A percentile compares a stretch with the other conserved stretches of the same genome.
Evolutionary conservation across 2,329 filamentous ascomycete species (phyloP).

Genomic region (Hymenoscyphus repandus): DNA sequence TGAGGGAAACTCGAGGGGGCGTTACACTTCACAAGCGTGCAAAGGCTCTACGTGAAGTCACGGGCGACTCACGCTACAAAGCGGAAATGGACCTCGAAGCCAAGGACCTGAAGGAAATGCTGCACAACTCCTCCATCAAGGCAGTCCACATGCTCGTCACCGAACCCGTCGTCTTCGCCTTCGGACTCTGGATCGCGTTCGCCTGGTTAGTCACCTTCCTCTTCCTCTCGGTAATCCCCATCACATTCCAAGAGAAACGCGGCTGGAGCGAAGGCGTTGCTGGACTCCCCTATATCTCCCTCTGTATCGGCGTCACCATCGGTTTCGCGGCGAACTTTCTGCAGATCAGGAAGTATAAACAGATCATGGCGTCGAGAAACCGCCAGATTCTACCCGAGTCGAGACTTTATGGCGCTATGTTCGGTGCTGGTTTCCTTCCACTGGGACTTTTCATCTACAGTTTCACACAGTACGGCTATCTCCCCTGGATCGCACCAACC

Average conservation of each 20-base stretch:
- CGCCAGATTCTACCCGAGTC: conserved; percentile 54
- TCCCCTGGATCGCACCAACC: conserved; percentile 59
- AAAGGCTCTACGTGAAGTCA: conserved; percentile 53
- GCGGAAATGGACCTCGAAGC: conserved; percentile 47
- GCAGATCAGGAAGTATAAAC: conserved; percentile 39
- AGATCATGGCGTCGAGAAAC: conserved; percentile 17
- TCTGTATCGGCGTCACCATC: conserved; percentile 35
- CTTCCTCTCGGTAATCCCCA: conserved; percentile 72
- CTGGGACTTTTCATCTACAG: conserved; percentile 67
- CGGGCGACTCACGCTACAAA: conserved; percentile 53
- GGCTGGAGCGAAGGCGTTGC: conserved; percentile 54
- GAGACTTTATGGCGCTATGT: conserved; percentile 74
- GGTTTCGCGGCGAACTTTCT: conserved; percentile 42
- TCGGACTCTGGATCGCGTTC: conserved; percentile 84
- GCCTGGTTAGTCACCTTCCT: conserved; percentile 84
- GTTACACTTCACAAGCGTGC: conserved; percentile 76
- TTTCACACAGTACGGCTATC: conserved; percentile 51
- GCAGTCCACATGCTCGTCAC: conserved; percentile 69
- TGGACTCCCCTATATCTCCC: conserved; percentile 55
- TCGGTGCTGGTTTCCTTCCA: conserved; percentile 68
- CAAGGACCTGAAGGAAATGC: conserved; percentile 55
- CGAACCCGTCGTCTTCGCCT: conserved; percentile 75
- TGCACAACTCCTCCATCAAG: conserved; percentile 65
- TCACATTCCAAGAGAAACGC: conserved; percentile 67
- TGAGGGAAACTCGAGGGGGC: conserved; percentile 75